Evolutionary conservation across 2,329 filamentous ascomycete genomes (phyloP).

Genomic region (Rosellinia necatrix): DNA sequence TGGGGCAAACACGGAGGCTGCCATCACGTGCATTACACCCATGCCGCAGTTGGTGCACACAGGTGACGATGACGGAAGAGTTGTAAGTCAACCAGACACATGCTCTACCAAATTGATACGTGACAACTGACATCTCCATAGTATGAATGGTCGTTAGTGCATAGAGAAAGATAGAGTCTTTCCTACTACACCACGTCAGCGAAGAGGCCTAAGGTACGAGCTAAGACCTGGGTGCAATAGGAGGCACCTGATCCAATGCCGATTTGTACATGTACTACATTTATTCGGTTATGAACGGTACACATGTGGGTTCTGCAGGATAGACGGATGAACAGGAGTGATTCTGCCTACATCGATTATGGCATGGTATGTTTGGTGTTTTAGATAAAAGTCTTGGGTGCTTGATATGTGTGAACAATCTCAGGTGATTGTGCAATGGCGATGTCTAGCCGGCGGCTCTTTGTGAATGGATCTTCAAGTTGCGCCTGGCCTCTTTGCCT

Average conservation of each 20-base stretch:
- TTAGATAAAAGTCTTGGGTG: conserved; percentile 17
- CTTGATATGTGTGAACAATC: conserved; percentile 9
- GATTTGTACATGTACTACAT: not conserved
- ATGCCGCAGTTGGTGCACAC: conserved; percentile 87
- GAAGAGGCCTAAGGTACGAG: conserved; percentile 18
- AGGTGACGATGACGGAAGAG: conserved; percentile 89
- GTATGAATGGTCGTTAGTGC: conserved; percentile 69
- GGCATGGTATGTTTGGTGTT: not conserved
- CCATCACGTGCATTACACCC: conserved; percentile 84
- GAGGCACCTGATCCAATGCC: not conserved
- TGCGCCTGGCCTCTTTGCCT: not conserved
- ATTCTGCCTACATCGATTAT: not conserved
- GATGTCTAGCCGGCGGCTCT: conserved; percentile 1
- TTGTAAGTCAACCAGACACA: conserved; percentile 64
- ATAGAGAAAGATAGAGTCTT: conserved; percentile 59
- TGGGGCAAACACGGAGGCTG: conserved; percentile 63
- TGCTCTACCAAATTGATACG: not conserved
- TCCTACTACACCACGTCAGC: conserved; percentile 22
- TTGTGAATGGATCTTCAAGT: not conserved
- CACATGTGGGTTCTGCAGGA: conserved; percentile 11
- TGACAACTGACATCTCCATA: conserved; percentile 37
- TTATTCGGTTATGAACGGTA: not conserved
- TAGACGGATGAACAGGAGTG: conserved; percentile 11
- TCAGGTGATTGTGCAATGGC: conserved; percentile 7
- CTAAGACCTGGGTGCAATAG: conserved; percentile 30